Evolutionary conservation across 176 grass and related monocot species (phyloP), one percentile per base, ranked within the genome.

Genomic region (Lolium multiflorum): DNA sequence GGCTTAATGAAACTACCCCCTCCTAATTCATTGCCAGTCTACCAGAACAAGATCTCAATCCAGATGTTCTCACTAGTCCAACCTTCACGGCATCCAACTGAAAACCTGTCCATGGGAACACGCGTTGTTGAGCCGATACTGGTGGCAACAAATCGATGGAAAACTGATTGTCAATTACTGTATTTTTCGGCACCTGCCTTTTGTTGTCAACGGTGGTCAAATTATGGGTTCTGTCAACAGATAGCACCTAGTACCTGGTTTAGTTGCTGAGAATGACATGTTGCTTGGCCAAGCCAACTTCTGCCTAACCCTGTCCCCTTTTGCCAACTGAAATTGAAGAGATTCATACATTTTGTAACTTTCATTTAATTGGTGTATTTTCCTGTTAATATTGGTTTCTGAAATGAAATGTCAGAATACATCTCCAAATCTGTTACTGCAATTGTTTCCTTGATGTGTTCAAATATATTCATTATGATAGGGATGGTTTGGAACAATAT

Each of bases 141-240:
- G 2, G 39, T 10, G 57, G 58, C 67, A 80, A 11, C 75, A 80
- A 84, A 83, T 87, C 25, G 3, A 56, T 6, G 5, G 37, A 67
- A 50, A 75, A 81, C 63, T 26, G 57, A 73, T 37, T 48, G 44
- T 77, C 6, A 13, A 52, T 81, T 50, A 28, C 51, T 7, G 1
- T 0, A 20, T 77, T 75, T 81, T 46, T 6, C 13, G 63, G 9
- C 24, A 46, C 66, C 31, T 84, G 17, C 61, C 10, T 81, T 49
- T 9, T 77, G 78, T 51, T 87, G 89, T 87, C 89, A 87, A 87
- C 81, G 49, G 75, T 84, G 81, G 81, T 84, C 85, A 81, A 81
- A 69, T 60, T 84, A n/a, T 81, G 50, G 59, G 9, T 74, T 76
- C 10, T 80, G 81, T 50, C 50, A 75, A 87, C 80, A 83, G 83